Evolutionary conservation across 108 stramenopile species (phyloP), one percentile per base, ranked within the genome.

Genomic region (Nannochloropsis oceanica): DNA sequence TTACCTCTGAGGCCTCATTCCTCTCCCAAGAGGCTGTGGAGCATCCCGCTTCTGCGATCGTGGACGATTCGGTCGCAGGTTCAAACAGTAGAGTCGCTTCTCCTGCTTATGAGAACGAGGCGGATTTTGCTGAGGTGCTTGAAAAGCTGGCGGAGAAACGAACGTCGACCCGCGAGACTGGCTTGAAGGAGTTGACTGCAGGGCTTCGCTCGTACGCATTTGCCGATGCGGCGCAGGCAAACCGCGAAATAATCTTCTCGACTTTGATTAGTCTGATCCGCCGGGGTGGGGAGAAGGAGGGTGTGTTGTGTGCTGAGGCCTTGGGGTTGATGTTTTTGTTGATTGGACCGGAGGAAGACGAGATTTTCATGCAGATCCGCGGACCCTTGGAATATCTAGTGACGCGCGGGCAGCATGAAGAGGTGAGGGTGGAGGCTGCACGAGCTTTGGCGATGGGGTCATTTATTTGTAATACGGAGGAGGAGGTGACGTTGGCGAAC

Each of bases 141-240:
- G 80, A 84, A 25, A 84, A 80, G 87, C 84, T 87, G 26, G 81
- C 80, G 27, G 87, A 87, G 84, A 87, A 87, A 80, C 84, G 87
- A 80, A 83, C 80, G 44, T 81, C 87, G 22, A 43, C 84, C 26
- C 87, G 87, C 22, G 87, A 87, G 46, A 34, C 9, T 25, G 83
- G 87, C 25, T 13, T 84, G 25, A 44, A 44, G 46, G 24, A 79
- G 20, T 80, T 87, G 26, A 87, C 81, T 20, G 84, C 83, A 80
- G 83, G 83, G 25, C 83, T 87, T 83, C 87, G 83, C 5, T 83
- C 83, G 79, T 87, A 83, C 22, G 34, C 79, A 12, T 79, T 84
- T 43, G 83, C 84, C 22, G 87, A 84, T 12, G 83, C 83, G 12
- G 87, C 84, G 11, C 43, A 84, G 43, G 42, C 87, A 26, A 87